Conservation (phyloP, 192 early-diverging fungal genomes). For the Coemansia reversa region DNA sequence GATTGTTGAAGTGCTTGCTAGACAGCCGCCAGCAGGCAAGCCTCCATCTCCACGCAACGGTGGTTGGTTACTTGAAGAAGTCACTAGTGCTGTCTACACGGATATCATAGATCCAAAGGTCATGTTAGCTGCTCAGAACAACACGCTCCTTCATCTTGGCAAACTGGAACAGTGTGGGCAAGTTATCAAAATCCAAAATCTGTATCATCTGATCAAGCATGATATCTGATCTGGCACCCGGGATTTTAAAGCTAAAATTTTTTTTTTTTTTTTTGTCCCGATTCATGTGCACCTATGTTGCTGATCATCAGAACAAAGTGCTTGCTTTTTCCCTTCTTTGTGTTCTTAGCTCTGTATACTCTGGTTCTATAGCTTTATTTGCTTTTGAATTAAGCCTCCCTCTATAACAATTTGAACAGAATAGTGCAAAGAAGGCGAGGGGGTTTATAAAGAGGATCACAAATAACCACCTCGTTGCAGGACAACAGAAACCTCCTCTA, state of each 20-base stretch:
- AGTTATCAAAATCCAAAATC: slow-evolving; percentile 2
- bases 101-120: slow-evolving; percentile 36
- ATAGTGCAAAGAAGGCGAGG: too few relatives aligned
- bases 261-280: too few relatives aligned
- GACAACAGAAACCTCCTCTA: too few relatives aligned
- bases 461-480: too few relatives aligned
- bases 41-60: slow-evolving; percentile 6
- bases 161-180: slow-evolving; percentile 29
- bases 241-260: too few relatives aligned
- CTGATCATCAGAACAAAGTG: background rate
- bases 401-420: background rate
- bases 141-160: slow-evolving; percentile 29
- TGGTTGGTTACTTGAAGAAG: slow-evolving; percentile 29
- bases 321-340: background rate
- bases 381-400: background rate
- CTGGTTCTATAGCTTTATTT: slow-evolving; percentile 5
- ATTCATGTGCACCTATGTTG: background rate
- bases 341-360: background rate
- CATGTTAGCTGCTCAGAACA: slow-evolving; percentile 35
- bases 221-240: slow-evolving; percentile 15
- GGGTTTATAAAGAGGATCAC: too few relatives aligned
- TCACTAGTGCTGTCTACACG: slow-evolving; percentile 33
- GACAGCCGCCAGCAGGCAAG: background rate
- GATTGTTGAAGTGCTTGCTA: slow-evolving; percentile 57
- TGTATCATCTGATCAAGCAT: slow-evolving; percentile 19